phyloP scores from a whole-genome alignment of 2,329 filamentous ascomycete species.

The Didymella arachidicola region DNA sequence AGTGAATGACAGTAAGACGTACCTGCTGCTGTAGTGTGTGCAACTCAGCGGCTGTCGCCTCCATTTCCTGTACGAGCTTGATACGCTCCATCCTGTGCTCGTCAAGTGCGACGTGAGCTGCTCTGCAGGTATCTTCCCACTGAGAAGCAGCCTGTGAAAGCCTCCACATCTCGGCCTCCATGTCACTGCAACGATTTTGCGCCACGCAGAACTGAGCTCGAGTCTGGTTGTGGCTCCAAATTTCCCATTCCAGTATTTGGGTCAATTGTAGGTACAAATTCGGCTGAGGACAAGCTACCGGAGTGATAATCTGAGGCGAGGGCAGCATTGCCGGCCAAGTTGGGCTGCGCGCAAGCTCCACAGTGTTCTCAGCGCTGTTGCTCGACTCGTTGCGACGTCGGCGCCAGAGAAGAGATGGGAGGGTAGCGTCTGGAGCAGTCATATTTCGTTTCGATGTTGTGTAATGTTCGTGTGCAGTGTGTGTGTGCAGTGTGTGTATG shows the following conservation, averaged over 20 bases:
- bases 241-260: conserved; percentile 12
- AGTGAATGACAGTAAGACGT: background rate
- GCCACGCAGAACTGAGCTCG: background rate
- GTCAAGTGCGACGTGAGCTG: conserved; percentile 1
- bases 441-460: background rate
- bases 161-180: conserved; percentile 6
- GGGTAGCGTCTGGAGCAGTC: conserved; percentile 1
- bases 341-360: background rate
- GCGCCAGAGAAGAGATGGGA: conserved; percentile 2
- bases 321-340: background rate
- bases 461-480: too few relatives aligned
- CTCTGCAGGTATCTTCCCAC: conserved; percentile 8
- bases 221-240: conserved; percentile 17
- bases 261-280: conserved; percentile 11
- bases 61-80: conserved; percentile 4
- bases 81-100: conserved; percentile 7
- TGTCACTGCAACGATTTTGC: background rate
- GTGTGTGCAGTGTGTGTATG: too few relatives aligned
- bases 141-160: conserved; percentile 2
- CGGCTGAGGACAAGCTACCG: background rate
- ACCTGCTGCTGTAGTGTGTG: conserved; percentile 6
- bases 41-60: background rate
- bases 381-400: background rate
- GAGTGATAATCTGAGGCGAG: background rate
- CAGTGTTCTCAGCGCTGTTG: background rate